Conservation (phyloP, 2,329 filamentous ascomycete genomes). For the Acrocalymma vagum region DNA sequence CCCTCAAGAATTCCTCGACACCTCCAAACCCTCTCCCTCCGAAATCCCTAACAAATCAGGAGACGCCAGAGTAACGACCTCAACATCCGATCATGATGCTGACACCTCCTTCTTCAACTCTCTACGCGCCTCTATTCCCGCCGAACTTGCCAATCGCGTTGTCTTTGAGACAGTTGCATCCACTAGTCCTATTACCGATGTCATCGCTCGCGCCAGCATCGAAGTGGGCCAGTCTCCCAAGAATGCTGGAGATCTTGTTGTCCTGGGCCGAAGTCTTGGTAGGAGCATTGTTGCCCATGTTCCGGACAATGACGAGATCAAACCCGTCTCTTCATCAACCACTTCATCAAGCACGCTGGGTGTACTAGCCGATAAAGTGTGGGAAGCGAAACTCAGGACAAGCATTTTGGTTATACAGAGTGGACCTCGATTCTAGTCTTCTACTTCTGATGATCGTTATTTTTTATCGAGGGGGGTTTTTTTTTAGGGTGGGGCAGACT, state of each 20-base stretch:
- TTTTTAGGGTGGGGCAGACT: too few relatives aligned
- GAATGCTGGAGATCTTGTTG: conserved; percentile 76
- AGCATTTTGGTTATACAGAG: conserved; percentile 78
- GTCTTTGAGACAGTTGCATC: conserved; percentile 62
- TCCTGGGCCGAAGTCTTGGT: conserved; percentile 65
- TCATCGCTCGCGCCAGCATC: conserved; percentile 63
- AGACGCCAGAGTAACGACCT: conserved; percentile 18
- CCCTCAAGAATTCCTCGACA: conserved; percentile 25
- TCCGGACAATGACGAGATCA: conserved; percentile 48
- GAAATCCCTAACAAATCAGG: conserved; percentile 22
- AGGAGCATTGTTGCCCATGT: conserved; percentile 32
- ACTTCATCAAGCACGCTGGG: conserved; percentile 62
- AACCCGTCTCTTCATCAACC: conserved; percentile 34
- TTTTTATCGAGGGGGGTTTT: too few relatives aligned
- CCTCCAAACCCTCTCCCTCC: conserved; percentile 11
- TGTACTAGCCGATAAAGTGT: conserved; percentile 67
- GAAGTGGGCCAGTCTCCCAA: conserved; percentile 68
- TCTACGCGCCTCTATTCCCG: conserved; percentile 64
- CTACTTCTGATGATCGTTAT: too few relatives aligned
- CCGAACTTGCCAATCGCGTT: conserved; percentile 61
- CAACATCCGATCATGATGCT: conserved; percentile 42
- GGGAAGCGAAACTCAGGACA: conserved; percentile 66
- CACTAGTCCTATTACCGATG: conserved; percentile 49
- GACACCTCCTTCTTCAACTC: conserved; percentile 66
- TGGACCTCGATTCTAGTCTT: too few relatives aligned